Percentiles rank a stretch among this genome's conserved stretches.
Conservation (phyloP, 768 basidiomycete genomes). For the Tricholoma terreum region DNA sequence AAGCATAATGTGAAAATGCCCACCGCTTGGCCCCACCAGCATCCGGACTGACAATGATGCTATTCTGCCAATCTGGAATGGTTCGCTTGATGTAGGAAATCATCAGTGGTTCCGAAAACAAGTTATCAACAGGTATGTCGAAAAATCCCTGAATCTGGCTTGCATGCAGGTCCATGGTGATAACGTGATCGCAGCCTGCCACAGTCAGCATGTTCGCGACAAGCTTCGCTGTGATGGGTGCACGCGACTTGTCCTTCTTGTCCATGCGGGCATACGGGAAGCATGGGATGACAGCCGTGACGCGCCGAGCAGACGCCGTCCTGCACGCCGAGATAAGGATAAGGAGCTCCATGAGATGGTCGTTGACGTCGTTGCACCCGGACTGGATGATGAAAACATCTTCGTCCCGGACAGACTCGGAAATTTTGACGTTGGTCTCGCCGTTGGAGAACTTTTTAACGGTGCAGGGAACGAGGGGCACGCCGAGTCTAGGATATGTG, state of each 20-base stretch:
- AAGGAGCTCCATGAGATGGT: constrained; percentile 97
- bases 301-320: constrained; percentile 90
- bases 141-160: constrained; percentile 99
- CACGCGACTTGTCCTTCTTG: constrained; percentile 95
- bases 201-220: constrained; percentile 98
- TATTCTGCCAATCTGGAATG: constrained; percentile 82
- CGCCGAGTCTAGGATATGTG: constrained; percentile 70
- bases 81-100: constrained; percentile 86
- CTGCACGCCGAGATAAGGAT: constrained; percentile 98
- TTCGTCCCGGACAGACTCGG: constrained; percentile 94
- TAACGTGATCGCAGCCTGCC: constrained; percentile 97
- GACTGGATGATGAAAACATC: constrained; percentile 99
- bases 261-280: constrained; percentile 97
- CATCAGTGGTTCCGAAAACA: constrained; percentile 96
- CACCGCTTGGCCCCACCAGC: constrained; percentile 98
- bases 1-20: constrained; percentile 26
- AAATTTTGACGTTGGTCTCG: constrained; percentile 93
- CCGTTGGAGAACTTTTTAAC: constrained; percentile 93
- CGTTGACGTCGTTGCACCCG: constrained; percentile 86
- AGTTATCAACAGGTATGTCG: constrained; percentile 96
- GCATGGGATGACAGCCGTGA: constrained; percentile 97
- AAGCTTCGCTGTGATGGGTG: constrained; percentile 97
- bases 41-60: constrained; percentile 94
- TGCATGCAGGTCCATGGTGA: constrained; percentile 98
- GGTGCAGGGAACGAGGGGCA: constrained; percentile 80